Base-by-base conservation (phyloP, 495 filamentous ascomycete species). In the Aspergillus campestris region DNA sequence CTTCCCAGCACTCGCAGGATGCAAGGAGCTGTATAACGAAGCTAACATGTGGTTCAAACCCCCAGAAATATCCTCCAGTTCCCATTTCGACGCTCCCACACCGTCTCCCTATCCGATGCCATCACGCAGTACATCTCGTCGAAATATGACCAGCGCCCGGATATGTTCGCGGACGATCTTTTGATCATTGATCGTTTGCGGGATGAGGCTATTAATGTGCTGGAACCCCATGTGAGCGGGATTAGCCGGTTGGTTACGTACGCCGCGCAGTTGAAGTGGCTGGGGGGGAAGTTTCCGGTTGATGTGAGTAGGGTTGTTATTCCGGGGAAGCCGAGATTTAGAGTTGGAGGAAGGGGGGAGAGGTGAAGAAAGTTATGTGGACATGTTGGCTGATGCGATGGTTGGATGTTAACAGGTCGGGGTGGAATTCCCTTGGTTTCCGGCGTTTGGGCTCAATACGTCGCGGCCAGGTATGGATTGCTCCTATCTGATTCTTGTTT, bases 141-240 rank as follows among this genome's bases (percentile, higher is more conserved):
- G 59, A 96, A 97, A 77, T 98, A 98, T 84, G 92, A 97, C 66
- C 92, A 98, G 61, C 92, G 95, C 64, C 92, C 94, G 43, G 88
- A 95, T 63, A 95, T 96, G 89, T 98, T 98, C 65, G 77, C 81
- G 49, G 74, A 86, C 40, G 92, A 98, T 67, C 77, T 98, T 34
- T 77, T 92, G 44, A 75, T 84, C 48, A 88, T 98, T 60, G 89
- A 98, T 59, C 71, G 78, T 38, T 60, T 97, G 40, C 80, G 92
- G 8, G 77, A 71, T 38, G 86, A 90, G 48, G 92, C 92, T 36
- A 68, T 96, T 47, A 84, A 89, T 63, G 83, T 91, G 8, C 81
- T 84, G 44, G 92, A 97, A 54, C 80, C 92, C 10, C 92, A 98
- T 64, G 66, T 79, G n/a, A 94, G 84, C 58, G 94, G 92, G 24